These are phyloP conservation scores for Colletotrichum viniferum DNA, from an alignment of 2,329 filamentous ascomycete genomes.

Conservation along the genomic window DNA sequence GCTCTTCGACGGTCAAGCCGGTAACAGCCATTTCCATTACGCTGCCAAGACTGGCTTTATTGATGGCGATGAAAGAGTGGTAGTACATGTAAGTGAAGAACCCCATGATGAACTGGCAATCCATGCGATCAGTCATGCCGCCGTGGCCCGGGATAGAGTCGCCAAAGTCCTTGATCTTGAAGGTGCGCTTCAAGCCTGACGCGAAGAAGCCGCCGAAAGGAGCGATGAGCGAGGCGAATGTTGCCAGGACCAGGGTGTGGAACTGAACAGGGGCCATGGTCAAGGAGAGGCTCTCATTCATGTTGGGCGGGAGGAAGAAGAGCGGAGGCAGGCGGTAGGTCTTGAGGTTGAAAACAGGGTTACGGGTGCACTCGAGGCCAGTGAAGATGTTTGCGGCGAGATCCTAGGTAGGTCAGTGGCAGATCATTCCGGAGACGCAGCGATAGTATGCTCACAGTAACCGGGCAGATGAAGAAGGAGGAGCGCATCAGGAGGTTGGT, in stretches of 20 bases:
- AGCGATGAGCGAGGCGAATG: constrained; percentile 94
- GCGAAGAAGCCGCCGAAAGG: constrained; percentile 99
- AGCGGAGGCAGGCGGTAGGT: constrained; percentile 75
- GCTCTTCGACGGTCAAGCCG: constrained; percentile 85
- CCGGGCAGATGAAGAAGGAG: constrained; percentile 98
- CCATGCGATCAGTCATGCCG: constrained; percentile 98
- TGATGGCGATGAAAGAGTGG: constrained; percentile 91
- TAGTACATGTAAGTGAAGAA: constrained; percentile 99
- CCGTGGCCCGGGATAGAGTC: constrained; percentile 97
- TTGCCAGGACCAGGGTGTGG: constrained; percentile 87
- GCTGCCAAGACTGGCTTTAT: constrained; percentile 83
- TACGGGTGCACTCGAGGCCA: constrained; percentile 86
- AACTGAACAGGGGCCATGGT: constrained; percentile 88
- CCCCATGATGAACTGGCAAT: constrained; percentile 99
- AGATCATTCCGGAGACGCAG: not conserved
- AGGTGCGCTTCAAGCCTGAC: constrained; percentile 94
- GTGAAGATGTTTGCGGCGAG: constrained; percentile 93
- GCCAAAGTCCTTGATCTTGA: constrained; percentile 99
- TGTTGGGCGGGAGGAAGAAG: constrained; percentile 68
- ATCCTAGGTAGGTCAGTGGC: constrained; percentile 53
- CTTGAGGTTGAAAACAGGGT: constrained; percentile 86
- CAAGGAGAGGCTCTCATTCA: constrained; percentile 61
- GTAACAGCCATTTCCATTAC: constrained; percentile 93
- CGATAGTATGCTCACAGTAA: constrained; percentile 64
- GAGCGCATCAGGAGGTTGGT: constrained; percentile 86